Percentiles rank a stretch among this genome's conserved stretches.
Conservation (phyloP, 495 filamentous ascomycete species). For the Tuber brumale region DNA sequence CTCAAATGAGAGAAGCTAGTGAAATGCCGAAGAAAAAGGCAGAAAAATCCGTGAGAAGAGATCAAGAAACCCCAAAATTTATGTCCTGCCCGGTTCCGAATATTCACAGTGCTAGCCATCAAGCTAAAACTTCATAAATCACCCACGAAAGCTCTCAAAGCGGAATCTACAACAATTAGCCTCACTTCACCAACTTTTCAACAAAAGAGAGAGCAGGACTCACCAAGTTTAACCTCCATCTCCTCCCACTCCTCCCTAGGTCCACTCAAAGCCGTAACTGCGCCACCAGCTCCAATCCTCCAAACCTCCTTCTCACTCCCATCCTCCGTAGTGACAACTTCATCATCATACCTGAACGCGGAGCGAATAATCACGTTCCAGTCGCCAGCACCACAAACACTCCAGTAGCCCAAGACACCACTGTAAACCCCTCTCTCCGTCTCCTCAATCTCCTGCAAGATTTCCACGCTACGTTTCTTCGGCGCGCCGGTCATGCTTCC, state of each 20-base stretch:
- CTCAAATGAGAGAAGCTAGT: not conserved
- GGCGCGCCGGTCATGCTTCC: constrained; percentile 95
- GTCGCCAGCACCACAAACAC: constrained; percentile 75
- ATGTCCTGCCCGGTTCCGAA: not conserved
- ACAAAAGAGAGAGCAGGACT: not conserved
- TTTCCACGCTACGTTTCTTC: constrained; percentile 80
- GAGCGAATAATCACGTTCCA: constrained; percentile 83
- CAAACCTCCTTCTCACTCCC: constrained; percentile 51
- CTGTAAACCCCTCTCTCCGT: constrained; percentile 72
- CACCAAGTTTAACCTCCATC: constrained; percentile 70
- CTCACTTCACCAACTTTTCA: not conserved
- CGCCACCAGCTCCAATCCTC: constrained; percentile 82
- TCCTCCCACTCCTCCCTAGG: constrained; percentile 78
- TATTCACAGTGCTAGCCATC: not conserved
- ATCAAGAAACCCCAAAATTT: not conserved
- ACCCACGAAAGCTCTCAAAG: not conserved
- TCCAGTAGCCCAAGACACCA: constrained; percentile 82
- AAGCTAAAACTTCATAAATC: not conserved
- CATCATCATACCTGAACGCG: constrained; percentile 61
- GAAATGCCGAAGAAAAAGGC: not conserved
- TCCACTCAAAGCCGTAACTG: constrained; percentile 73
- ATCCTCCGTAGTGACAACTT: constrained; percentile 38
- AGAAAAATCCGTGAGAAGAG: not conserved
- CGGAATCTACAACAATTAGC: not conserved
- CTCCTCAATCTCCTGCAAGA: constrained; percentile 63